These are phyloP conservation scores for Allium cepa DNA, from an alignment of 106 monocot genomes.

Conservation along the genomic window DNA sequence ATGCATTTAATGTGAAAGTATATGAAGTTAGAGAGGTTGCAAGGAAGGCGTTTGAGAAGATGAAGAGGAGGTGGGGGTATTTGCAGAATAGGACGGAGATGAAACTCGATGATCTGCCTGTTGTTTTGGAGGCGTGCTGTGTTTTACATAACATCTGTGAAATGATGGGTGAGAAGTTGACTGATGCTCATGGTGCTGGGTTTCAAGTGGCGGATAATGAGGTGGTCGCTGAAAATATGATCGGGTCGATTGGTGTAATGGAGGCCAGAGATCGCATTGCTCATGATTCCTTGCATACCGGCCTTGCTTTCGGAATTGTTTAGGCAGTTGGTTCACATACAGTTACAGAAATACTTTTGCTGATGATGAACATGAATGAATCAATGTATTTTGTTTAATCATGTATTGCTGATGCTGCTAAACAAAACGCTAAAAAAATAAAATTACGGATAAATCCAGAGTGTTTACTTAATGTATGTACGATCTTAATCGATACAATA, in stretches of 20 bases:
- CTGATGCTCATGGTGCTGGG: conserved; percentile 6
- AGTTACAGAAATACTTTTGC: too few relatives aligned
- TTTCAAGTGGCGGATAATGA: conserved; percentile 59
- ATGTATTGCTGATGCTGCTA: too few relatives aligned
- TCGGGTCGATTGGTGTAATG: conserved; percentile 40
- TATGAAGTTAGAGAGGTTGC: conserved; percentile 48
- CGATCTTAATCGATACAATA: too few relatives aligned
- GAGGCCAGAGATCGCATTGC: conserved; percentile 63
- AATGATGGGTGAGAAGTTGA: conserved; percentile 45
- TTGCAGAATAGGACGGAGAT: conserved; percentile 90
- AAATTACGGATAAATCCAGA: too few relatives aligned
- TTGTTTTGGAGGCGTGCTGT: conserved; percentile 81
- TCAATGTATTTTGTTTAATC: too few relatives aligned
- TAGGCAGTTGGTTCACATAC: too few relatives aligned
- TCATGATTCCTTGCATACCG: conserved; percentile 23
- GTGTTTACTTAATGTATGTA: too few relatives aligned
- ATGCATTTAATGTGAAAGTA: conserved; percentile 74
- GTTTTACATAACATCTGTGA: conserved; percentile 94
- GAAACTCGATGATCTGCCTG: conserved; percentile 75
- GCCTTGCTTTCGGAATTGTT: too few relatives aligned
- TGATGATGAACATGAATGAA: too few relatives aligned
- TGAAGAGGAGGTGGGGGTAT: conserved; percentile 83
- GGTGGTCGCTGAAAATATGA: conserved; percentile 48
- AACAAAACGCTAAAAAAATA: too few relatives aligned
- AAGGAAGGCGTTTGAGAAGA: conserved; percentile 49